Conservation (phyloP, 1,284 basidiomycete genomes). For the Gymnopus androsaceus region DNA sequence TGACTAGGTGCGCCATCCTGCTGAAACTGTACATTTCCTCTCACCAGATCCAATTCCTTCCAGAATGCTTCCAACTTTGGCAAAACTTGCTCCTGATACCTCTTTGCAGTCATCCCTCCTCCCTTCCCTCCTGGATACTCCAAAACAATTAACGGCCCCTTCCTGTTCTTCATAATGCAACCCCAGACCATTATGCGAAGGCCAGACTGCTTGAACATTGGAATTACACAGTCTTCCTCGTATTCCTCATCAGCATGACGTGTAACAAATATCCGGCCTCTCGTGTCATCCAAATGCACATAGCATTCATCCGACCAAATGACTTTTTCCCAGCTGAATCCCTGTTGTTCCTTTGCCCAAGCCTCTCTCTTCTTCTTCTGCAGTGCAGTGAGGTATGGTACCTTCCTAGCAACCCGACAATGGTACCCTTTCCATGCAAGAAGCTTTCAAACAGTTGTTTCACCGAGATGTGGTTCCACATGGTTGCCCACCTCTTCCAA, state of each 20-base stretch:
- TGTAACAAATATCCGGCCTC: conserved; percentile 20
- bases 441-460: conserved; percentile 19
- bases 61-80: conserved; percentile 19
- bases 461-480: conserved; percentile 13
- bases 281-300: conserved; percentile 20
- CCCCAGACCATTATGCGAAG: conserved; percentile 16
- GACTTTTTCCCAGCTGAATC: conserved; percentile 10
- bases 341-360: conserved; percentile 21
- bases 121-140: conserved; percentile 21
- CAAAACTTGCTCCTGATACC: conserved; percentile 23
- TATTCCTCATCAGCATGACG: conserved; percentile 14
- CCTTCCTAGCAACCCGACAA: conserved; percentile 22
- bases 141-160: conserved; percentile 20
- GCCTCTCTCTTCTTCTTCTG: conserved; percentile 18
- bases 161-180: conserved; percentile 19
- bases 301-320: conserved; percentile 27
- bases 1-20: conserved; percentile 29
- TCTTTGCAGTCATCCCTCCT: conserved; percentile 19
- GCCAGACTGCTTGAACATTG: conserved; percentile 18
- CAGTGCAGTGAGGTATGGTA: conserved; percentile 18
- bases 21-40: conserved; percentile 21
- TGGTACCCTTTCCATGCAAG: conserved; percentile 21
- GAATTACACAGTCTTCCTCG: conserved; percentile 19
- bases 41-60: conserved; percentile 13
- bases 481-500: conserved; percentile 22